These are phyloP conservation scores for Primulina eburnea DNA, from an alignment of 257 asterid genomes.

Conservation along the genomic window DNA sequence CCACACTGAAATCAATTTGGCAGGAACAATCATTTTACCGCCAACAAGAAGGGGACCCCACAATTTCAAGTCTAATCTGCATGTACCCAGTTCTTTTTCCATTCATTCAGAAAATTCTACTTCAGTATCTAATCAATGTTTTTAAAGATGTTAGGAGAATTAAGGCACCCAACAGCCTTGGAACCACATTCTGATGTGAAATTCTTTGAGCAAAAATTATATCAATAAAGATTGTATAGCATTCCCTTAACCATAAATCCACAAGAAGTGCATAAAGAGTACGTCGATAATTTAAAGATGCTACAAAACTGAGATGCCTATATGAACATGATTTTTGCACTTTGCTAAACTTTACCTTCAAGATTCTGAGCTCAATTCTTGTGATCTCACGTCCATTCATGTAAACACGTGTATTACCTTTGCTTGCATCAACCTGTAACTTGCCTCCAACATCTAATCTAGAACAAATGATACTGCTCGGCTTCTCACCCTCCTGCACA, in stretches of 20 bases:
- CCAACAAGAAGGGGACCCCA: not conserved
- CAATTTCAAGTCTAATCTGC: no score
- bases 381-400: constrained; percentile 76
- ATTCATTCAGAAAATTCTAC: not conserved
- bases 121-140: not conserved
- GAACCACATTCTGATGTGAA: not conserved
- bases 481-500: constrained; percentile 69
- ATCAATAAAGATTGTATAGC: no score
- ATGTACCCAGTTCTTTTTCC: not conserved
- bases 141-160: not conserved
- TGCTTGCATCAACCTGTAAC: constrained; percentile 58
- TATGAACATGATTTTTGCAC: not conserved
- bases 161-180: not conserved
- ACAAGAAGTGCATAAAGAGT: not conserved
- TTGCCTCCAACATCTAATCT: constrained; percentile 60
- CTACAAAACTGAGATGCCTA: not conserved
- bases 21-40: not conserved
- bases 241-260: not conserved
- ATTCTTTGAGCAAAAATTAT: no score
- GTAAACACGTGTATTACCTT: constrained; percentile 56
- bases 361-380: constrained; percentile 55
- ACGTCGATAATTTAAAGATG: not conserved
- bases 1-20: no score
- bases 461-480: constrained; percentile 49
- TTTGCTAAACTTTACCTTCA: constrained; percentile 46